A percentile compares a stretch with the other conserved stretches of the same genome.
These are phyloP conservation scores for Rhipidocladum racemiflorum DNA, from an alignment of 176 grass and related monocot species.

Conservation along the genomic window DNA sequence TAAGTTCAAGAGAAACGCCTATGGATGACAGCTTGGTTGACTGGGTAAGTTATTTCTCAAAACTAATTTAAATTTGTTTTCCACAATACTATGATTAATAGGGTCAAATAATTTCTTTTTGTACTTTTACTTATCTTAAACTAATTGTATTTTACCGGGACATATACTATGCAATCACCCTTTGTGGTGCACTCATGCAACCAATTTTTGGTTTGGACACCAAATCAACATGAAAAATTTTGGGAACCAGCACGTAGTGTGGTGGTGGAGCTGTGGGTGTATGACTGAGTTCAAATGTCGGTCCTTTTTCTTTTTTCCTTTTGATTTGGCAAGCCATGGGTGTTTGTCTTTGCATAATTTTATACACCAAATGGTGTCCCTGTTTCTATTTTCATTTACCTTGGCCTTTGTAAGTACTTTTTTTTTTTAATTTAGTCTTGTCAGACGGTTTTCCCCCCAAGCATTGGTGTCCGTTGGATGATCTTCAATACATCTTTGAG, in stretches of 20 bases:
- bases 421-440: neutral
- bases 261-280: too few species aligned
- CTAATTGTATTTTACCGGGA: neutral
- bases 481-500: neutral
- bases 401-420: neutral
- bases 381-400: neutral
- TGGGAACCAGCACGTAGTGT: too few species aligned
- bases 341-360: neutral
- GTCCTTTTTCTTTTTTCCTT: too few species aligned
- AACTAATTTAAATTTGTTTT: neutral
- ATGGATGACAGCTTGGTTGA: constrained; percentile 95
- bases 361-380: neutral
- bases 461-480: neutral
- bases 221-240: too few species aligned
- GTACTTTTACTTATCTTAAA: neutral
- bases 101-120: neutral
- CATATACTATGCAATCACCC: too few species aligned
- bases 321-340: neutral
- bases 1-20: constrained; percentile 60
- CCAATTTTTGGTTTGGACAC: too few species aligned
- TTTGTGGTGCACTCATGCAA: too few species aligned
- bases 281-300: too few species aligned
- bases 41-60: constrained; percentile 60
- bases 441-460: neutral
- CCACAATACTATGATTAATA: neutral